Percentiles rank a stretch among this genome's conserved stretches.
phyloP scores from a whole-genome alignment of 192 early-diverging fungal species.

The Coemansia sp. region DNA sequence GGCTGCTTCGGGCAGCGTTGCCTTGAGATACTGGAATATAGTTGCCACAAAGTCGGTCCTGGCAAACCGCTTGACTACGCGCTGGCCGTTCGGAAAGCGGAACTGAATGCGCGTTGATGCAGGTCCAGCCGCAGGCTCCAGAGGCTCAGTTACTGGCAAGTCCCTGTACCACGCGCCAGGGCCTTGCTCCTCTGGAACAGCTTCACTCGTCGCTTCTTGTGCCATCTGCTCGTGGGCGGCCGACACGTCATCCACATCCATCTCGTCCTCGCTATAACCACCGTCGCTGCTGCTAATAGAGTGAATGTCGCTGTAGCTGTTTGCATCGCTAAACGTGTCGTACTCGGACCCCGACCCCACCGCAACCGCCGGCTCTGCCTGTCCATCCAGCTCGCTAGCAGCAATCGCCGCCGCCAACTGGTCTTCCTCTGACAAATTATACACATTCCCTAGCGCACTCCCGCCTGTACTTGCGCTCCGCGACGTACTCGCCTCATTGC shows the following conservation, averaged over 20 bases:
- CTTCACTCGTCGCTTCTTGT: neutral
- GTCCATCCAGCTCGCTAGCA: constrained; percentile 59
- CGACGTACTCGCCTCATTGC: constrained; percentile 12
- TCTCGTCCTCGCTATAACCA: constrained; percentile 38
- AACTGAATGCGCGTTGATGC: constrained; percentile 77
- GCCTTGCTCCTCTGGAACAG: neutral
- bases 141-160: constrained; percentile 19
- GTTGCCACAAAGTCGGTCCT: constrained; percentile 68
- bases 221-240: constrained; percentile 19
- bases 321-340: constrained; percentile 11
- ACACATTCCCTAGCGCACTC: constrained; percentile 37
- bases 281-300: constrained; percentile 24
- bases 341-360: constrained; percentile 26
- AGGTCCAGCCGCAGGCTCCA: constrained; percentile 52
- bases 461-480: neutral
- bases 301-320: constrained; percentile 47
- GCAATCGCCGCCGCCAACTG: constrained; percentile 79
- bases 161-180: constrained; percentile 37
- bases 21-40: constrained; percentile 85
- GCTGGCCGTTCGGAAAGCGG: constrained; percentile 75
- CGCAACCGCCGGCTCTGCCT: neutral
- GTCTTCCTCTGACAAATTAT: constrained; percentile 86
- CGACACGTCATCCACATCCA: constrained; percentile 36
- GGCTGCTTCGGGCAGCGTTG: constrained; percentile 60
- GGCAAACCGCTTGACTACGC: constrained; percentile 71